phyloP scores from a whole-genome alignment of 441 rosid genomes.

The Hura crepitans region DNA sequence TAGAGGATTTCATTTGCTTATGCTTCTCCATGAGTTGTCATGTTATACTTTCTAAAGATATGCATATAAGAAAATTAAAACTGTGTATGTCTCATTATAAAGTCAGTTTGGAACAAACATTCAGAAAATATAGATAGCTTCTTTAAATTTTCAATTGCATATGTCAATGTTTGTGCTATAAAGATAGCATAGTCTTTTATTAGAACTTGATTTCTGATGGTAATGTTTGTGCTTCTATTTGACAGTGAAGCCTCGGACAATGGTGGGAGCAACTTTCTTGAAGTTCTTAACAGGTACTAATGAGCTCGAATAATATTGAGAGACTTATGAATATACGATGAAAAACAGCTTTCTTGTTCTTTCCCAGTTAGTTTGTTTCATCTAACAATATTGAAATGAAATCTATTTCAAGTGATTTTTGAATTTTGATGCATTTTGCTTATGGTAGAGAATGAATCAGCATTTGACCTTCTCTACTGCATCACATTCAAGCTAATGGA shows the following conservation, averaged over 20 bases:
- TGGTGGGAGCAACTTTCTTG: constrained; percentile 76
- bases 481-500: constrained; percentile 97
- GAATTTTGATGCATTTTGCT: constrained; percentile 8
- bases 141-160: too few species aligned
- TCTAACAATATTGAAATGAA: neutral
- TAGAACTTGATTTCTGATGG: neutral
- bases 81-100: neutral
- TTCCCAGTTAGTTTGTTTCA: too few species aligned
- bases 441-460: constrained; percentile 69
- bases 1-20: neutral
- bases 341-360: neutral
- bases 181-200: constrained; percentile 1
- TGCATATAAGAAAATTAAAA: neutral
- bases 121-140: too few species aligned
- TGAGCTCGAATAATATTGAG: constrained; percentile 1
- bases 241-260: constrained; percentile 76
- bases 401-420: neutral
- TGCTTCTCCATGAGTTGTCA: neutral
- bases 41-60: neutral
- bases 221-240: constrained; percentile 7
- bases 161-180: neutral
- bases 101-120: neutral
- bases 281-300: constrained; percentile 75
- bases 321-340: neutral
- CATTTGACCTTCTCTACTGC: constrained; percentile 92